Evolutionary conservation across 2,329 filamentous ascomycete genomes (phyloP).

Genomic region (Apiospora rasikravindrae): DNA sequence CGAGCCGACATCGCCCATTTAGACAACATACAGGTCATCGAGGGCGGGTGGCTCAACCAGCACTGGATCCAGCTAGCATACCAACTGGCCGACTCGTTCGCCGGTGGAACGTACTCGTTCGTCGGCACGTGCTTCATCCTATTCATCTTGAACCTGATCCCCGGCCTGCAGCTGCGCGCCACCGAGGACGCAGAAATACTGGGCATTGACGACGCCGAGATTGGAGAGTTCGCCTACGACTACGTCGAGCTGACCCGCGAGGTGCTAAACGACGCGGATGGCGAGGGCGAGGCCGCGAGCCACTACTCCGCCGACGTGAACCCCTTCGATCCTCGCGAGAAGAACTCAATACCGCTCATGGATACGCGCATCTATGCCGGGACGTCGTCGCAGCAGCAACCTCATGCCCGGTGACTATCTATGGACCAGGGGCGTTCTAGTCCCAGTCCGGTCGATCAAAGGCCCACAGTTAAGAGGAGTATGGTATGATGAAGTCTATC

Average conservation of each 20-base stretch:
- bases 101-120: slow-evolving; percentile 81
- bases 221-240: slow-evolving; percentile 95
- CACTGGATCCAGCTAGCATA: slow-evolving; percentile 85
- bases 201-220: slow-evolving; percentile 87
- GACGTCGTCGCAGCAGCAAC: slow-evolving; percentile 36
- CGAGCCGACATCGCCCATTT: slow-evolving; percentile 84
- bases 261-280: slow-evolving; percentile 53
- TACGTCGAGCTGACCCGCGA: slow-evolving; percentile 76
- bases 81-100: slow-evolving; percentile 81
- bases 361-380: slow-evolving; percentile 49
- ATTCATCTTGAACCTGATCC: slow-evolving; percentile 79
- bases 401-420: slow-evolving; percentile 17
- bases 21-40: slow-evolving; percentile 70
- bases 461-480: neutral
- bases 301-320: slow-evolving; percentile 49
- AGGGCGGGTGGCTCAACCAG: slow-evolving; percentile 81
- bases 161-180: slow-evolving; percentile 75
- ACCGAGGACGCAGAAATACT: slow-evolving; percentile 79
- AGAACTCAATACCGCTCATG: slow-evolving; percentile 55
- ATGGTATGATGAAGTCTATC: neutral
- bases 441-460: neutral
- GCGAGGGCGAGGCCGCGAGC: slow-evolving; percentile 44
- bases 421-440: neutral
- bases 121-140: slow-evolving; percentile 78
- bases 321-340: slow-evolving; percentile 50